Evolutionary conservation across 768 basidiomycete genomes (phyloP), one percentile per base, ranked within the genome.

Genomic region (Clitopilus hobsonii): DNA sequence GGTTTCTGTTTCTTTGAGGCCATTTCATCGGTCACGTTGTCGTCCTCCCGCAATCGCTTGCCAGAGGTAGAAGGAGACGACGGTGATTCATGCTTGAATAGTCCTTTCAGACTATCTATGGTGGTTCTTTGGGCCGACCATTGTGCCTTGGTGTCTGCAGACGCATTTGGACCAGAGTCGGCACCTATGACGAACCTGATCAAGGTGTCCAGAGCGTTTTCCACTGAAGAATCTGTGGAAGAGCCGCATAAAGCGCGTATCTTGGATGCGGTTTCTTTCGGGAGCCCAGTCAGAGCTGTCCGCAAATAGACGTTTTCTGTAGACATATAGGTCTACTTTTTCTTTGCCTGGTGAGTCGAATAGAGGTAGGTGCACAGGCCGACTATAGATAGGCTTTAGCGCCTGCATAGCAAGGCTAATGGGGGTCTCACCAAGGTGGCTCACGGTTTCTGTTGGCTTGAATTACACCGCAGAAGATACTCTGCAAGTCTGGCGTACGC

Each of bases 121-220:
- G 69, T 63, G 13, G 61, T 61, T 5, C 59, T 54, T 54, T 71
- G 71, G 50, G 68, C 67, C 8, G 64, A 50, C 79, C 78, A 79
- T 54, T 73, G 66, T 26, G 63, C 58, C 13, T 65, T 69, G 7
- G 66, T 54, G 20, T 62, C 62, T 1, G 64, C 57, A 0, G 69
- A 63, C 10, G 70, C 57, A 20, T 69, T 64, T 8, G 71, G 54
- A 13, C 71, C 63, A 59, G 67, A 69, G 11, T 71, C 70, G 16
- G 71, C 77, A 22, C 78, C 80, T 25, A 59, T 56, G 5, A 78
- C 58, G 52, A 81, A 74, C 36, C 77, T 69, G 26, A 80, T 68
- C 3, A 80, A 61, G 38, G 71, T 71, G 51, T 80, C 78, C 14
- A 81, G 64, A 5, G 69, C 56, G 25, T 60, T 30, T 58, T 75